phyloP scores from a whole-genome alignment of 2,329 filamentous ascomycete genomes.

The Monosporascus ibericus region DNA sequence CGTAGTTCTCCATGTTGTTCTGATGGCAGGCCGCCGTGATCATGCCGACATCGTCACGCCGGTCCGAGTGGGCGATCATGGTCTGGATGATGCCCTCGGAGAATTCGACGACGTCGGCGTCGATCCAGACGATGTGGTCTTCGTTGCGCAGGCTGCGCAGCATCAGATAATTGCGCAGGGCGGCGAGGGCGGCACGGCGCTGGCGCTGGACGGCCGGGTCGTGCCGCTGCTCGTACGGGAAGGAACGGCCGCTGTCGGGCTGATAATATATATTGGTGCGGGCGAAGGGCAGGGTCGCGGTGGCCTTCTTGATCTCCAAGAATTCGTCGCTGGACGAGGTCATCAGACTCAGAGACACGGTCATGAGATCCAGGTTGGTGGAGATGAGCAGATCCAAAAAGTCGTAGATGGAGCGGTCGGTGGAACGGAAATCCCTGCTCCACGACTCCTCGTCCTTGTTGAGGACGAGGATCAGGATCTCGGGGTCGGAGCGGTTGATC shows the following conservation, averaged over 20 bases:
- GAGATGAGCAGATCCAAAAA: conserved; percentile 22
- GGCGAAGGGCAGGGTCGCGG: conserved; percentile 18
- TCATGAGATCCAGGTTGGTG: conserved; percentile 17
- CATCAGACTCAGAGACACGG: conserved; percentile 20
- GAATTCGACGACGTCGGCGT: conserved; percentile 29
- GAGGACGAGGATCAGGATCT: conserved; percentile 20
- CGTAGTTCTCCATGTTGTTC: conserved; percentile 26
- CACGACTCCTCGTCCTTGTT: conserved; percentile 21
- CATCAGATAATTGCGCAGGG: conserved; percentile 28
- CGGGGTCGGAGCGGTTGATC: conserved; percentile 14
- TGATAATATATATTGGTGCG: conserved; percentile 17
- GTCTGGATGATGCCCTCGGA: conserved; percentile 24
- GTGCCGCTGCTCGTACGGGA: conserved; percentile 17
- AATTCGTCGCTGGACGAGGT: conserved; percentile 21
- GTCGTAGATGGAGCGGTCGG: conserved; percentile 21
- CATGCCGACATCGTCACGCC: conserved; percentile 21
- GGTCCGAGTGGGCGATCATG: conserved; percentile 23
- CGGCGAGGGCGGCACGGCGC: conserved; percentile 21
- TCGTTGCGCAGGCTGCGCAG: conserved; percentile 23
- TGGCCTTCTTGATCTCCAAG: conserved; percentile 14
- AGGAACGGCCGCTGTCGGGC: conserved; percentile 11
- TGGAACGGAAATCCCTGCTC: conserved; percentile 22
- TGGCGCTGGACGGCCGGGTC: conserved; percentile 16
- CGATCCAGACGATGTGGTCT: conserved; percentile 28
- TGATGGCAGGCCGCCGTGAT: conserved; percentile 28